Conservation (phyloP, 2,329 filamentous ascomycete species). For the Aspergillus sp. region DNA sequence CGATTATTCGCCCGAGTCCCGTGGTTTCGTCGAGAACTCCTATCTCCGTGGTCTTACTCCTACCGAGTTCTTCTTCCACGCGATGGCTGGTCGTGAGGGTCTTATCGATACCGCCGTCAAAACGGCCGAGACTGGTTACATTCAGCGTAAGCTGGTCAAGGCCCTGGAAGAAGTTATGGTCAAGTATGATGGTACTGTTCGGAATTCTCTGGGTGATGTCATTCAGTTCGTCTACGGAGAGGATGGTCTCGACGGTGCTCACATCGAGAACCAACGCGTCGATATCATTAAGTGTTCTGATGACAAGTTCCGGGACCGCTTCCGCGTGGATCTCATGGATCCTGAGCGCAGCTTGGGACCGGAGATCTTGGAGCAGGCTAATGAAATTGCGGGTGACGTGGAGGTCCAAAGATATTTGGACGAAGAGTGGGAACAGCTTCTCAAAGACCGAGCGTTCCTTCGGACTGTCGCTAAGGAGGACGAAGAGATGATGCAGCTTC, state of each 20-base stretch:
- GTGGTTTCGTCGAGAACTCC: conserved; percentile 98
- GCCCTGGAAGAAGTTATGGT: conserved; percentile 96
- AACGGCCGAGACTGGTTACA: conserved; percentile 98
- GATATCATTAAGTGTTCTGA: conserved; percentile 81
- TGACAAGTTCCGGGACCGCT: conserved; percentile 73
- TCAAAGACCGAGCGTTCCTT: conserved; percentile 70
- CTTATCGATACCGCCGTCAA: conserved; percentile 99
- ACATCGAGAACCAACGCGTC: conserved; percentile 89
- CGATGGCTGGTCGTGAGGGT: conserved; percentile 99
- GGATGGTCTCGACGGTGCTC: conserved; percentile 88
- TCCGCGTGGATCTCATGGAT: conserved; percentile 83
- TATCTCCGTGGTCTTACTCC: conserved; percentile 94
- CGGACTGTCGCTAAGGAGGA: conserved; percentile 72
- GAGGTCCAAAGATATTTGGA: conserved; percentile 83
- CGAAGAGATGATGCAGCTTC: conserved; percentile 83
- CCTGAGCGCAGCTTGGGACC: conserved; percentile 59
- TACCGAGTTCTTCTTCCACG: conserved; percentile 98
- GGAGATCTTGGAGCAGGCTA: conserved; percentile 79
- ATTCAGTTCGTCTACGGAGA: conserved; percentile 98
- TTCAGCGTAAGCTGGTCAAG: conserved; percentile 96
- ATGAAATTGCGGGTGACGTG: conserved; percentile 82
- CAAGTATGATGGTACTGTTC: conserved; percentile 94
- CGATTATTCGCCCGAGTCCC: conserved; percentile 94
- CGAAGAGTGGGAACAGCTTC: conserved; percentile 77
- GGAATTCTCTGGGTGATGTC: conserved; percentile 94